A percentile compares a stretch with the other conserved stretches of the same genome.
phyloP scores from a whole-genome alignment of 257 asterid genomes.

The Solanum microdontum region DNA sequence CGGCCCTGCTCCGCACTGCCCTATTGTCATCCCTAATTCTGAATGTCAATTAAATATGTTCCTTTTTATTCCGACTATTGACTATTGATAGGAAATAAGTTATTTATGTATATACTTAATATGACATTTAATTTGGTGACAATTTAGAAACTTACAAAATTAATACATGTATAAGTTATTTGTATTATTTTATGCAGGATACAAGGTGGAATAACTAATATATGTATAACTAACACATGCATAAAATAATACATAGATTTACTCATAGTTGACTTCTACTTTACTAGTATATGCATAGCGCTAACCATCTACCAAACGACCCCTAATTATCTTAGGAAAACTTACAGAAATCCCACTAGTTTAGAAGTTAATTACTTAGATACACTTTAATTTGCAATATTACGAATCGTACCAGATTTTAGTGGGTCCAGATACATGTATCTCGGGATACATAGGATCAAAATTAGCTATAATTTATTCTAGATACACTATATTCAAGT shows the following conservation, averaged over 20 bases:
- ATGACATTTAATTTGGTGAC: background rate
- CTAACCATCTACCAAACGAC: background rate
- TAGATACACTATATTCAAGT: background rate
- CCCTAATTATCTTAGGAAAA: background rate
- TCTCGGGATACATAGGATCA: background rate
- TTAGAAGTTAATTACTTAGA: background rate
- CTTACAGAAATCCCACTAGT: too few relatives aligned
- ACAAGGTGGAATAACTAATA: background rate
- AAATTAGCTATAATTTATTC: too few relatives aligned
- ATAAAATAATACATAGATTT: too few relatives aligned
- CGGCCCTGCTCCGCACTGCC: rapidly evolving
- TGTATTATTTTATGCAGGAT: too few relatives aligned
- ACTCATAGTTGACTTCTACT: too few relatives aligned
- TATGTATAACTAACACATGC: background rate
- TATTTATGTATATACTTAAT: too few relatives aligned
- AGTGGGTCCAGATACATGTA: background rate
- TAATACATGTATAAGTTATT: too few relatives aligned
- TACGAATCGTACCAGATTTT: too few relatives aligned
- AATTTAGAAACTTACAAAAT: too few relatives aligned
- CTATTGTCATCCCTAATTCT: background rate
- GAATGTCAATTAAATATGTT: too few relatives aligned
- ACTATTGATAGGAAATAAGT: background rate
- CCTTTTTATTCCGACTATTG: background rate
- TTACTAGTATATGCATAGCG: background rate
- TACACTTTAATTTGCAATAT: too few relatives aligned